Evolutionary conservation across 1,284 basidiomycete species (phyloP).

Genomic region (Moniliella sp.): DNA sequence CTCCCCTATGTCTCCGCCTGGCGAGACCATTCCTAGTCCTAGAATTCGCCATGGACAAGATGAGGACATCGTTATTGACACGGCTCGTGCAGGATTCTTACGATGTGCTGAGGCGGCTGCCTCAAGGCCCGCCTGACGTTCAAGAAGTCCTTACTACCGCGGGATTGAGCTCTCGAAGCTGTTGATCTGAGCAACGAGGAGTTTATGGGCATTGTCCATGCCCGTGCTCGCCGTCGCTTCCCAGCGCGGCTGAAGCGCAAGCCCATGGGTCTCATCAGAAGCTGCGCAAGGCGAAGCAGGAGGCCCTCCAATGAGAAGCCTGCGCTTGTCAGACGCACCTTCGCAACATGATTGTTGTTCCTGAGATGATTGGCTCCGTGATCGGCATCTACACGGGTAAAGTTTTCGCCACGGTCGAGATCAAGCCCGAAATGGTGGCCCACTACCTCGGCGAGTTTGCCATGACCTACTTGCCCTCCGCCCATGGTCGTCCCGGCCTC

Average conservation of each 20-base stretch:
- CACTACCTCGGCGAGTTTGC: slow-evolving; percentile 97
- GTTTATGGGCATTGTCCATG: slow-evolving; percentile 66
- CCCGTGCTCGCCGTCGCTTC: slow-evolving; percentile 94
- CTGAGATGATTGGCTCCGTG: slow-evolving; percentile 87
- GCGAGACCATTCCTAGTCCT: no score
- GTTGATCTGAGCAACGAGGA: slow-evolving; percentile 78
- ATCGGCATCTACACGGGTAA: slow-evolving; percentile 63
- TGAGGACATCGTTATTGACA: no score
- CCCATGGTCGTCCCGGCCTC: slow-evolving; percentile 96
- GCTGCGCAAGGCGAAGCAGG: slow-evolving; percentile 96
- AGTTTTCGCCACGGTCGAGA: slow-evolving; percentile 89
- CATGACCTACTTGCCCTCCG: slow-evolving; percentile 82
- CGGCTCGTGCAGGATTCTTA: no score
- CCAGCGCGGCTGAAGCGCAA: slow-evolving; percentile 93
- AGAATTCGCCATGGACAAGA: no score
- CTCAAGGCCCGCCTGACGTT: no score
- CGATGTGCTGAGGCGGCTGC: no score
- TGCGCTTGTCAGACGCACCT: slow-evolving; percentile 90
- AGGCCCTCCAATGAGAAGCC: slow-evolving; percentile 97
- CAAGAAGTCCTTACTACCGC: no score
- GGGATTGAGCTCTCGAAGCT: slow-evolving; percentile 74
- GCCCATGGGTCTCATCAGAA: slow-evolving; percentile 97
- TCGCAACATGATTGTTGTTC: slow-evolving; percentile 97
- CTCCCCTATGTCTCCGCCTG: no score
- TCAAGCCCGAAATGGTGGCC: slow-evolving; percentile 99